Percentiles rank a stretch among this genome's conserved stretches.
Evolutionary conservation across 2,329 filamentous ascomycete species (phyloP).

Genomic region (Colletotrichum cuscutae): DNA sequence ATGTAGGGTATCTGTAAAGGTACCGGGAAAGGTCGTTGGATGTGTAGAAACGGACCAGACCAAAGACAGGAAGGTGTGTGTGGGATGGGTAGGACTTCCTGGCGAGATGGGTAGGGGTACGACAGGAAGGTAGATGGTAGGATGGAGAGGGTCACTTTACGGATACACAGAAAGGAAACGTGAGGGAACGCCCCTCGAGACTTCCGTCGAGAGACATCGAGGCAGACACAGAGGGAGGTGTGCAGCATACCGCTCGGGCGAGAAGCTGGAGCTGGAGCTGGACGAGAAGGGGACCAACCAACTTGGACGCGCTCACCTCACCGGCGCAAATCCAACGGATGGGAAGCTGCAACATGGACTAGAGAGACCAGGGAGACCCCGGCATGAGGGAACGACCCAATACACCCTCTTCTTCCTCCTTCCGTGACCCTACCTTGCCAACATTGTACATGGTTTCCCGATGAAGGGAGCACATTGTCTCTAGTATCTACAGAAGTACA

Average conservation of each 20-base stretch:
- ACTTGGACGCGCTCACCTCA: slow-evolving; percentile 5
- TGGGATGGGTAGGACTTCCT: not conserved
- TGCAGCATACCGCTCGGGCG: not conserved
- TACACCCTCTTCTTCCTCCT: slow-evolving; percentile 10
- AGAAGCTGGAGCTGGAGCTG: not conserved
- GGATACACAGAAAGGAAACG: not conserved
- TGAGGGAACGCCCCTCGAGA: no score
- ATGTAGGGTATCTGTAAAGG: not conserved
- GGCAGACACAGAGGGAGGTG: not conserved
- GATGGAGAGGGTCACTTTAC: not conserved
- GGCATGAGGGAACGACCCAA: not conserved
- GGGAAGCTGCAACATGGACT: slow-evolving; percentile 17
- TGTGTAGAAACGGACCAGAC: slow-evolving; percentile 6
- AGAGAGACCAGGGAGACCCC: not conserved
- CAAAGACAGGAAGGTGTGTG: slow-evolving; percentile 1
- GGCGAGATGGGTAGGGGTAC: slow-evolving; percentile 3
- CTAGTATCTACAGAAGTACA: not conserved
- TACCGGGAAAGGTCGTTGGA: not conserved
- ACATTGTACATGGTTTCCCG: not conserved
- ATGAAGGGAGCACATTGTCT: not conserved
- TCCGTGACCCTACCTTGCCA: slow-evolving; percentile 13
- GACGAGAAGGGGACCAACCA: slow-evolving; percentile 19
- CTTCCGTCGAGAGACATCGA: no score
- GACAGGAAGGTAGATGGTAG: not conserved
- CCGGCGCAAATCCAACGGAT: slow-evolving; percentile 27